phyloP scores from a whole-genome alignment of 768 basidiomycete species.

The Suillus americanus region DNA sequence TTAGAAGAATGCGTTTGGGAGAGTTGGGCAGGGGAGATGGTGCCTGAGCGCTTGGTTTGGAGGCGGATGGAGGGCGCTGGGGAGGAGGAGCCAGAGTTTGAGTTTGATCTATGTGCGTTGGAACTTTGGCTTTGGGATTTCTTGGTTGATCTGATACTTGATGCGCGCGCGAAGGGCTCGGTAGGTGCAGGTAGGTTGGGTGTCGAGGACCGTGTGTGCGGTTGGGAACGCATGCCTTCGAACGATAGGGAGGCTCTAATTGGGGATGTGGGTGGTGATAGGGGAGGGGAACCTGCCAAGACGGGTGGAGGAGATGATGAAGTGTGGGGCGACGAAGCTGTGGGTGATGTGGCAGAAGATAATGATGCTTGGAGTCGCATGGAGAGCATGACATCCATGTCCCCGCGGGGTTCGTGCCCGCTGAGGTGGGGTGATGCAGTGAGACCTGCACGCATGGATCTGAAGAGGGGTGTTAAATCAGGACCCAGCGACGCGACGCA shows the following conservation, averaged over 20 bases:
- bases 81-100: not conserved
- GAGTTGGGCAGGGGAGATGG: not conserved
- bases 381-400: conserved; percentile 82
- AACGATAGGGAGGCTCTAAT: conserved; percentile 16
- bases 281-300: conserved; percentile 16
- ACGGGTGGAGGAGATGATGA: conserved; percentile 26
- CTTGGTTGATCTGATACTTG: not conserved
- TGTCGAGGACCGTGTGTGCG: conserved; percentile 28
- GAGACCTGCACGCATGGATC: conserved; percentile 69
- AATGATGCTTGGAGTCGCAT: conserved; percentile 70
- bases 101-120: not conserved
- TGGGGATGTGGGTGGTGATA: conserved; percentile 23
- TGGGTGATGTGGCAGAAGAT: conserved; percentile 24
- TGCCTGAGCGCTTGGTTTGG: not conserved
- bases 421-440: conserved; percentile 43
- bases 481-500: not conserved
- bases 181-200: conserved; percentile 37
- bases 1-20: not conserved
- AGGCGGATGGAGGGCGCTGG: not conserved
- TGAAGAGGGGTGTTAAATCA: conserved; percentile 22
- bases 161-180: conserved; percentile 33
- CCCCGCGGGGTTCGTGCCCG: conserved; percentile 66
- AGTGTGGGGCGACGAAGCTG: conserved; percentile 10
- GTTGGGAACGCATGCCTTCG: conserved; percentile 22
- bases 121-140: not conserved